Evolutionary conservation across 1,284 basidiomycete genomes (phyloP).

Genomic region (Cystobasidium sp.): DNA sequence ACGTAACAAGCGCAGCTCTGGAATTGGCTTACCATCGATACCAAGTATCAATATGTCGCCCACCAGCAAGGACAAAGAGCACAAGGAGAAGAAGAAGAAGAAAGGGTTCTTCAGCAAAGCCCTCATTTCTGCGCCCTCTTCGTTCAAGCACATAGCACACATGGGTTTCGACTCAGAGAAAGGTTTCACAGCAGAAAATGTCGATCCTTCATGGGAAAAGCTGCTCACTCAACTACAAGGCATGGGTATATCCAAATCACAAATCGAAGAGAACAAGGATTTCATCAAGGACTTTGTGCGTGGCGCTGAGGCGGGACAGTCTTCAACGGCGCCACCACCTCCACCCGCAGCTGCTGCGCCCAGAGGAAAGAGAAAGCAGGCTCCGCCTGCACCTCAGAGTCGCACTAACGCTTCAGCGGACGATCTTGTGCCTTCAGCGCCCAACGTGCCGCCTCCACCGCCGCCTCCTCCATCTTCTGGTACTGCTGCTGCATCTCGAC

Average conservation of each 20-base stretch:
- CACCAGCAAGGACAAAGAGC: constrained; percentile 37
- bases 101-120: constrained; percentile 85
- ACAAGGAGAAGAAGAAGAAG: constrained; percentile 65
- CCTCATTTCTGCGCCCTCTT: constrained; percentile 79
- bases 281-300: constrained; percentile 87
- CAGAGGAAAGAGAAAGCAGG: constrained; percentile 62
- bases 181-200: constrained; percentile 82
- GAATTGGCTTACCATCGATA: constrained; percentile 34
- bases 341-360: constrained; percentile 53
- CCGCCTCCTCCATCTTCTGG: constrained; percentile 46
- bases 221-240: constrained; percentile 73
- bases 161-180: constrained; percentile 90
- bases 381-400: constrained; percentile 62
- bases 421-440: not conserved
- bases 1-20: constrained; percentile 4
- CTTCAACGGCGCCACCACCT: constrained; percentile 48
- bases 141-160: constrained; percentile 87
- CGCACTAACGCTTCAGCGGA: constrained; percentile 3
- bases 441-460: constrained; percentile 52
- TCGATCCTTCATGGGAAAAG: constrained; percentile 90
- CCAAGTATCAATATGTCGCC: constrained; percentile 24
- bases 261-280: constrained; percentile 77
- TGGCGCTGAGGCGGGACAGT: constrained; percentile 57
- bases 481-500: constrained; percentile 56
- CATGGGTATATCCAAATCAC: constrained; percentile 65